Evolutionary conservation across 129 eudicot species (phyloP).

Genomic region (Centaurea solstitialis): DNA sequence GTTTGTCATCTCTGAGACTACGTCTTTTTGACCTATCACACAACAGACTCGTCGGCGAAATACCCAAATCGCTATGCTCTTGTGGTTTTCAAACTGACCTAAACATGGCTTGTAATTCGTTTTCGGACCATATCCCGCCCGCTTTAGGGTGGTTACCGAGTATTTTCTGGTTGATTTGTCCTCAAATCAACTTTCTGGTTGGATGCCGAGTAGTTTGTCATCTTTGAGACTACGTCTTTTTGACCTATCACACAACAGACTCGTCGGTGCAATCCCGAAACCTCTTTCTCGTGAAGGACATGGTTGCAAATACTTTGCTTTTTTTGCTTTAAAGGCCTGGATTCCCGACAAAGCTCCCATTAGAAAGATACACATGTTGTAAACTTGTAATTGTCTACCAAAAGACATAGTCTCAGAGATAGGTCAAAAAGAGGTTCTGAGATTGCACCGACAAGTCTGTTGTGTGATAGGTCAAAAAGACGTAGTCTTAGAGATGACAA

Average conservation of each 20-base stretch:
- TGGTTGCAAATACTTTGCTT: too few species aligned
- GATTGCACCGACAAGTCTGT: constrained; percentile 57
- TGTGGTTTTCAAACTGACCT: constrained; percentile 58
- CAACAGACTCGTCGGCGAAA: constrained; percentile 55
- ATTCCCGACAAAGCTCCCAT: constrained; percentile 63
- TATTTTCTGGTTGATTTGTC: constrained; percentile 72
- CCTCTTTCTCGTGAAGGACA: constrained; percentile 72
- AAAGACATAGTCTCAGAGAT: constrained; percentile 52
- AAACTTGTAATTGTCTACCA: too few species aligned
- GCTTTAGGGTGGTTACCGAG: constrained; percentile 58
- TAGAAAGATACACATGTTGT: too few species aligned
- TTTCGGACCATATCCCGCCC: constrained; percentile 68
- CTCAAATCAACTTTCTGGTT: constrained; percentile 62
- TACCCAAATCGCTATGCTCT: constrained; percentile 63
- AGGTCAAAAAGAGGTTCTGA: too few species aligned
- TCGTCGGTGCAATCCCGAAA: constrained; percentile 69
- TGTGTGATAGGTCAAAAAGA: constrained; percentile 74
- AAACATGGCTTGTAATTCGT: constrained; percentile 60
- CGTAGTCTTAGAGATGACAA: constrained; percentile 63
- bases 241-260: constrained; percentile 67
- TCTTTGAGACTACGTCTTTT: constrained; percentile 62
- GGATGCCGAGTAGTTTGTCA: constrained; percentile 66
- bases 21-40: constrained; percentile 77
- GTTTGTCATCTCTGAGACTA: constrained; percentile 59
- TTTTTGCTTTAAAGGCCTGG: constrained; percentile 85